Conservation (phyloP, 2,329 filamentous ascomycete species). For the Stachybotrys echinatus region DNA sequence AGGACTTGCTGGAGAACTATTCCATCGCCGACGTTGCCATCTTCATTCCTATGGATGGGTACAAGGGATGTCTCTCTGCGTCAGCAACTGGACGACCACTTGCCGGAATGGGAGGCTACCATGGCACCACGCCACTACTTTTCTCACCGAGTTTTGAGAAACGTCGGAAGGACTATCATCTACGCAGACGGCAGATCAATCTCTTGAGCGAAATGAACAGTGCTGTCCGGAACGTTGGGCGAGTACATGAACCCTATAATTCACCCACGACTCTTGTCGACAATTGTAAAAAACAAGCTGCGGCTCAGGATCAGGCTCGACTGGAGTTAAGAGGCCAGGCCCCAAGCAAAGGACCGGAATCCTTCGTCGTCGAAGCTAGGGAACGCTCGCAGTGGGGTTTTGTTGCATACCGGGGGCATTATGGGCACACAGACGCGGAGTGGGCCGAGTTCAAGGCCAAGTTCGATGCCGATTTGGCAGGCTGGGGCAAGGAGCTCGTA, state of each 20-base stretch:
- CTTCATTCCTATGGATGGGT: constrained; percentile 20
- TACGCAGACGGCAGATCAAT: constrained; percentile 1
- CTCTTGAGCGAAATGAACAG: constrained; percentile 3
- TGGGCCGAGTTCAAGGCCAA: constrained; percentile 18
- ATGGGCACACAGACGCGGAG: constrained; percentile 10
- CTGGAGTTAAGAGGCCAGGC: constrained; percentile 8
- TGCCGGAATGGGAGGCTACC: not conserved
- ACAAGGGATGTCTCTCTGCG: constrained; percentile 10
- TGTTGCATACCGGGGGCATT: constrained; percentile 15
- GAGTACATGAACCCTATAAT: not conserved
- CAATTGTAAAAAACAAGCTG: constrained; percentile 2
- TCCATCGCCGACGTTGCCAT: constrained; percentile 17
- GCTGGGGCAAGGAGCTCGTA: constrained; percentile 15
- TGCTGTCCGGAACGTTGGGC: not conserved
- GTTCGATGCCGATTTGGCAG: constrained; percentile 15
- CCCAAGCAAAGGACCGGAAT: not conserved
- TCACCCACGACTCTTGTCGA: constrained; percentile 6
- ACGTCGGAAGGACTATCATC: constrained; percentile 9
- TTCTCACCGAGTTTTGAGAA: constrained; percentile 7
- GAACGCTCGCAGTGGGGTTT: constrained; percentile 13
- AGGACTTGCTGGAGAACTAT: constrained; percentile 15
- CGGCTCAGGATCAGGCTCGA: constrained; percentile 6
- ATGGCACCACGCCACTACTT: not conserved
- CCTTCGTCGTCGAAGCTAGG: not conserved
- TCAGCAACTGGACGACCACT: constrained; percentile 5